Base-by-base conservation (phyloP, 768 basidiomycete genomes). In the Mycena rebaudengoi region DNA sequence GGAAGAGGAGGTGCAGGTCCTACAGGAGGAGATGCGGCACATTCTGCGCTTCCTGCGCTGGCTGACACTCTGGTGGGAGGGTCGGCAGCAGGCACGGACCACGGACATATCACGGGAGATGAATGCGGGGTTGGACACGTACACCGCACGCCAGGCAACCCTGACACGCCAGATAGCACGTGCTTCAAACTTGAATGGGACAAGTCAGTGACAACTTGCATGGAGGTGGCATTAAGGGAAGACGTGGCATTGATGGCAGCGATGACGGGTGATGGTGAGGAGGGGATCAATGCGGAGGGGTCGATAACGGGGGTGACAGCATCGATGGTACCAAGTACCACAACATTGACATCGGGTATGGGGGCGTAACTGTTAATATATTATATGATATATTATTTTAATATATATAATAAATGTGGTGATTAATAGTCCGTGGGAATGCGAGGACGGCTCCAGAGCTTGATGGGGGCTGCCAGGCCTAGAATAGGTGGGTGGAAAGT, bases 1-100 rank as follows among this genome's bases (percentile, higher is more conserved):
- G 72, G 32, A 37, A 7, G 73, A 74, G 21, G 72, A 74, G 46
- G 68, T 73, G 14, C 30, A 46, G 6, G 40, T 73, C 5, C 45
- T 73, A 20, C 18, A 37, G 5, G 71, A 73, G 52, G 72, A 74
- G 45, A 72, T 69, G 69, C 28, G 39, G 5, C 44, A 64, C 0
- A 56, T 62, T 0, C 39, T 66, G 29, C 51, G 54, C 11, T 55
- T 48, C 23, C 29, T 66, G 48, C 2, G 7, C 16, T 60, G 57
- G 57, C 20, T 21, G 12, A 25, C 46, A 16, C 3, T 16, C 6
- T 41, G 48, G 50, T 65, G 63, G 63, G 56, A 65, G 29, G 18
- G 0, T 1, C 46, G 21, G 35, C 25, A 51, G 14, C 21, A 7
- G 2, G 21, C n/a, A 13, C 12, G 52, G 11, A 7, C 21, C 1